phyloP scores from a whole-genome alignment of 75 land plant genomes.

The Ceratopteris richardii region DNA sequence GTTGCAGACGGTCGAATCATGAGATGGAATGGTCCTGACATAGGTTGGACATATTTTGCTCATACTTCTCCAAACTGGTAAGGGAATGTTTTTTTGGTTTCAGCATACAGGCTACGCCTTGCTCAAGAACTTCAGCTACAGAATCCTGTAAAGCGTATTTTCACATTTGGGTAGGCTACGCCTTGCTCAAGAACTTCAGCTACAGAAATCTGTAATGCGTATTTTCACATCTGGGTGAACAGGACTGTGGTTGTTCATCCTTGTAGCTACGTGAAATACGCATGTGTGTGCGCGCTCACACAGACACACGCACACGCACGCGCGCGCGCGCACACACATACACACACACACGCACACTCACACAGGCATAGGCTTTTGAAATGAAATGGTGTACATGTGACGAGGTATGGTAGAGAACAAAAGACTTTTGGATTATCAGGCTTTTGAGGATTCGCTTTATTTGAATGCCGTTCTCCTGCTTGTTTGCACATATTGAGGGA shows the following conservation, averaged over 20 bases:
- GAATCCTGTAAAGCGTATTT: constrained; percentile 2
- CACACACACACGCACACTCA: no score
- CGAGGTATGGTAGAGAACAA: no score
- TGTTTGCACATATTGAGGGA: no score
- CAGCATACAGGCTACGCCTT: background rate
- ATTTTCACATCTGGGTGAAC: background rate
- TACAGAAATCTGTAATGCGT: background rate
- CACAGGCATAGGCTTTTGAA: no score
- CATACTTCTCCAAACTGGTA: constrained; percentile 43
- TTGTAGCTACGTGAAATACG: no score
- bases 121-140: background rate
- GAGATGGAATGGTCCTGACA: constrained; percentile 39
- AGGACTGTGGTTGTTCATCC: background rate
- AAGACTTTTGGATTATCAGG: no score
- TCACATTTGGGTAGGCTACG: background rate
- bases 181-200: background rate
- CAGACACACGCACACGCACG: no score
- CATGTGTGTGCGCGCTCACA: no score
- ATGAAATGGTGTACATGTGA: no score
- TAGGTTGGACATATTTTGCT: constrained; percentile 52
- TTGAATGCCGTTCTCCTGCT: no score
- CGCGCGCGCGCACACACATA: no score
- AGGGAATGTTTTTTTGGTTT: background rate
- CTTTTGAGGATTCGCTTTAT: no score
- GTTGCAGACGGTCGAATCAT: constrained; percentile 63